Evolutionary conservation across 805 yeast genomes (phyloP).

Genomic region (Saturnispora diversa): DNA sequence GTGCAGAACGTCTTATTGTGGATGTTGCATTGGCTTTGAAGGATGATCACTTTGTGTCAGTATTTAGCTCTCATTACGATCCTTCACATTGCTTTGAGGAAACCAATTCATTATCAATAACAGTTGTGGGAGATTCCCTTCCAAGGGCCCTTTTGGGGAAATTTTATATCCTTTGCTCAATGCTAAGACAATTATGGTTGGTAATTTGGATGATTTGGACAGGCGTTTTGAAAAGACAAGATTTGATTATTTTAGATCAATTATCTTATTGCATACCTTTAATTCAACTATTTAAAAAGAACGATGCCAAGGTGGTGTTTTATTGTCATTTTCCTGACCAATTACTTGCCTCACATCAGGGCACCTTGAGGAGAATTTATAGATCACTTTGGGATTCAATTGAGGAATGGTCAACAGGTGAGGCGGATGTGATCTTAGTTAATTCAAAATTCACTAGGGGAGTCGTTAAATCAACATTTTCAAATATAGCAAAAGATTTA

Average conservation of each 20-base stretch:
- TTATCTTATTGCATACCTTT: conserved; percentile 78
- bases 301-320: conserved; percentile 52
- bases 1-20: conserved; percentile 95
- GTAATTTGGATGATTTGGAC: conserved; percentile 37
- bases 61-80: conserved; percentile 91
- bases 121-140: conserved; percentile 73
- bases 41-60: conserved; percentile 45
- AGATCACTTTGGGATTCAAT: conserved; percentile 75
- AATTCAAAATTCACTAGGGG: conserved; percentile 77
- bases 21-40: conserved; percentile 91
- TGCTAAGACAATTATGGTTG: conserved; percentile 70
- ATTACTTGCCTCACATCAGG: conserved; percentile 53
- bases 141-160: conserved; percentile 64
- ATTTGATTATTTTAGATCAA: conserved; percentile 81
- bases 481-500: conserved; percentile 34
- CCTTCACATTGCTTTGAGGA: conserved; percentile 85
- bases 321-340: conserved; percentile 97
- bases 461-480: conserved; percentile 61
- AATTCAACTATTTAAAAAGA: conserved; percentile 37
- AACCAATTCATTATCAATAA: conserved; percentile 53
- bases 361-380: conserved; percentile 53
- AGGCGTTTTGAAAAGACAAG: conserved; percentile 45
- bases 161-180: conserved; percentile 76
- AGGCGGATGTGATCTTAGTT: conserved; percentile 75
- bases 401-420: conserved; percentile 72